Evolutionary conservation across 1,284 basidiomycete species (phyloP), one percentile per base, ranked within the genome.

Genomic region (Malassezia yamatoensis): DNA sequence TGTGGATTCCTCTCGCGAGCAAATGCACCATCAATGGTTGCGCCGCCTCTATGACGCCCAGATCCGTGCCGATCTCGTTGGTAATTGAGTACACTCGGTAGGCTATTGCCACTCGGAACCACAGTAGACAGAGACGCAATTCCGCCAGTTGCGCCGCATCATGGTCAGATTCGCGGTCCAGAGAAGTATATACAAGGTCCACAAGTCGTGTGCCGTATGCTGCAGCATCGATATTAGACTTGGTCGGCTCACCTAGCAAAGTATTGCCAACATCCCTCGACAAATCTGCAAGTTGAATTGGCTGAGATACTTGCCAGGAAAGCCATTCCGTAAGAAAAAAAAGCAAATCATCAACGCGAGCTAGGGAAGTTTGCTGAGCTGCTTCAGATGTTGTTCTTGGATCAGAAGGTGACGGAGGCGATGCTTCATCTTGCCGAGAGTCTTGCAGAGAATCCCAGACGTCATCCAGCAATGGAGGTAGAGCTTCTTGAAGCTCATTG

Each of bases 41-140:
- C 32, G 53, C 51, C 3, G 35, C 34, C 9, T 48, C 55, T 8
- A 58, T 40, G 35, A 58, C 35, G 0, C n/a, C 18, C 21, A 46
- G 39, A 13, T 46, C 45, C 12, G 13, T 21, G 16, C 16, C 32
- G 15, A 42, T 11, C 37, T 29, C 21, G 5, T 20, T 12, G 5
- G 34, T 16, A 10, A 40, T 42, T 18, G 20, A 24, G 18, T 46
- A 44, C 24, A 37, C 34, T 5, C 67, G 47, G 66, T 64, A 72
- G 40, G 58, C 52, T 4, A 70, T 37, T 53, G 68, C 61, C 44
- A 70, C 62, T 24, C 65, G 60, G 46, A 61, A 60, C 68, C 68
- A 72, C 6, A 61, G 51, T 11, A 70, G 38, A 10, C 58, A 58
- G 18, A 54, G 33, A 8, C 46, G 16, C 45, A 36, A 21, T 8